phyloP scores from a whole-genome alignment of 768 basidiomycete species.

The Coprinopsis marcescibilis region DNA sequence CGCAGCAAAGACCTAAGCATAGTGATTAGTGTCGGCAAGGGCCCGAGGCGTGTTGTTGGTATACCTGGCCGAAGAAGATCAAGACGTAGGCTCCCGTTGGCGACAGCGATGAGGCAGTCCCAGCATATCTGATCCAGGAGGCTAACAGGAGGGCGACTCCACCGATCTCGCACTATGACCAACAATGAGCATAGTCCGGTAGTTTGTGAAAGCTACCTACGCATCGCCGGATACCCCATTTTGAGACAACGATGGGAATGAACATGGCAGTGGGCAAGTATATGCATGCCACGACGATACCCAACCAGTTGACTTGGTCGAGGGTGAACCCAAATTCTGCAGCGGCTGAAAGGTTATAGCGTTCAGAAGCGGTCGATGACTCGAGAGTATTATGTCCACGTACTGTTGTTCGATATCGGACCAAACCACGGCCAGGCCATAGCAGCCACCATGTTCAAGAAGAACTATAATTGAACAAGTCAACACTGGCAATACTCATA shows the following conservation, averaged over 20 bases:
- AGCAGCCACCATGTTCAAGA: constrained; percentile 56
- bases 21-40: no score
- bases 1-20: constrained; percentile 53
- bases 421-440: constrained; percentile 83
- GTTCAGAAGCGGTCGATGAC: background rate
- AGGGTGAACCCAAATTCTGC: constrained; percentile 63
- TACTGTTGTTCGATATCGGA: constrained; percentile 69
- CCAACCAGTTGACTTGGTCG: constrained; percentile 75
- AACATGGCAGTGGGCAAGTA: constrained; percentile 59
- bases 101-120: constrained; percentile 51
- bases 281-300: constrained; percentile 56
- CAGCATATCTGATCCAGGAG: constrained; percentile 75
- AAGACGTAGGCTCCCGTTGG: constrained; percentile 53
- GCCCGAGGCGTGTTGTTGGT: no score
- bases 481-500: background rate
- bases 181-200: background rate
- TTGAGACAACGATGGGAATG: constrained; percentile 51
- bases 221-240: constrained; percentile 56
- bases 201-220: constrained; percentile 34
- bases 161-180: constrained; percentile 57
- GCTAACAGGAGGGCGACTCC: constrained; percentile 49
- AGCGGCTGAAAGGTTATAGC: constrained; percentile 37
- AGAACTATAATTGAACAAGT: constrained; percentile 35
- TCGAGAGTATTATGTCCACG: constrained; percentile 9
- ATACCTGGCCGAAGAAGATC: constrained; percentile 67